Evolutionary conservation across 1,139 yeast species (phyloP).

Genomic region (Kluyveromyces sp.): DNA sequence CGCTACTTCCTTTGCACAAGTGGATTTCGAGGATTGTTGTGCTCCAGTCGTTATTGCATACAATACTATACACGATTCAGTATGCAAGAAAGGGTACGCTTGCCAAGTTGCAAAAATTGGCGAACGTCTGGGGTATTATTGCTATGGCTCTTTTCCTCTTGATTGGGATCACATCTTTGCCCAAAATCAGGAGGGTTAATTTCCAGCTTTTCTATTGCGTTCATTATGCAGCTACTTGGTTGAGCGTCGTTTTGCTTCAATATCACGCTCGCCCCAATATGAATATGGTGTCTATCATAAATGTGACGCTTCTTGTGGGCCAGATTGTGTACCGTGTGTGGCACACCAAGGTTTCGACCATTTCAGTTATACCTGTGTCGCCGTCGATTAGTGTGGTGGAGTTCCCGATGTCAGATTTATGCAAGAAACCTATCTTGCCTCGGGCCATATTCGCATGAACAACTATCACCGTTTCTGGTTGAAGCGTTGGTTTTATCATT

Average conservation of each 20-base stretch:
- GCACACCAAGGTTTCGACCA: slow-evolving; percentile 30
- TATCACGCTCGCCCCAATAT: slow-evolving; percentile 78
- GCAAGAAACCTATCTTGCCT: slow-evolving; percentile 32
- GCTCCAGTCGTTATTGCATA: slow-evolving; percentile 46
- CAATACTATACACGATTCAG: slow-evolving; percentile 39
- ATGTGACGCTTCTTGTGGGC: slow-evolving; percentile 40
- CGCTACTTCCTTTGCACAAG: slow-evolving; percentile 57
- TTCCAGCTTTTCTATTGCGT: slow-evolving; percentile 56
- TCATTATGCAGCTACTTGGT: slow-evolving; percentile 67
- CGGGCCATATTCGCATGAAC: slow-evolving; percentile 47
- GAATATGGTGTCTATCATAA: slow-evolving; percentile 41
- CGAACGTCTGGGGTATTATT: slow-evolving; percentile 58
- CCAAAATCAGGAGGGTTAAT: slow-evolving; percentile 43
- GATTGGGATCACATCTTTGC: slow-evolving; percentile 49
- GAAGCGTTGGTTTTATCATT: slow-evolving; percentile 23
- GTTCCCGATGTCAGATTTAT: slow-evolving; percentile 32
- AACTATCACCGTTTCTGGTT: slow-evolving; percentile 25
- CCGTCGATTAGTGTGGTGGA: slow-evolving; percentile 39
- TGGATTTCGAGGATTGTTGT: slow-evolving; percentile 71
- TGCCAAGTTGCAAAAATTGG: slow-evolving; percentile 36
- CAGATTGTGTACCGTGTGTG: slow-evolving; percentile 34
- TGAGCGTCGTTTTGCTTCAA: slow-evolving; percentile 47
- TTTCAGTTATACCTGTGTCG: slow-evolving; percentile 40
- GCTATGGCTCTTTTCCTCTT: slow-evolving; percentile 38
- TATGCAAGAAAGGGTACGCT: slow-evolving; percentile 39